These are phyloP conservation scores for Penicillium daleae DNA, from an alignment of 495 filamentous ascomycete genomes.

Conservation along the genomic window DNA sequence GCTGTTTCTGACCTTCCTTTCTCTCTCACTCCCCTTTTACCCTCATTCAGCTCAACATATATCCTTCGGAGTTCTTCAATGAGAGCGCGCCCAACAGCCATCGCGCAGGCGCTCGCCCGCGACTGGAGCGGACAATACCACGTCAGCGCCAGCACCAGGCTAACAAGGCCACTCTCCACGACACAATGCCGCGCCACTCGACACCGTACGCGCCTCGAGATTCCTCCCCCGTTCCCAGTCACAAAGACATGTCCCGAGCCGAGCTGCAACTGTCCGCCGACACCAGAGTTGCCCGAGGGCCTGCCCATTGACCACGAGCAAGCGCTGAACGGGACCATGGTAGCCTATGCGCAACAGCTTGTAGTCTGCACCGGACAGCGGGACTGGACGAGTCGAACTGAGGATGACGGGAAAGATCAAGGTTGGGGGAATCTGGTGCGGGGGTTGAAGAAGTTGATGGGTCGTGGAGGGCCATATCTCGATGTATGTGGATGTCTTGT, in stretches of 20 bases:
- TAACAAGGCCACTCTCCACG: constrained; percentile 31
- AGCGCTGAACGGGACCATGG: constrained; percentile 72
- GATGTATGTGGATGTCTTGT: constrained; percentile 61
- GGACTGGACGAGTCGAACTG: constrained; percentile 77
- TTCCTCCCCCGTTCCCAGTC: constrained; percentile 49
- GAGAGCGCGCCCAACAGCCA: constrained; percentile 11
- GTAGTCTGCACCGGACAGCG: constrained; percentile 76
- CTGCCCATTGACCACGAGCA: constrained; percentile 76
- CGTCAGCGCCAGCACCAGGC: constrained; percentile 6
- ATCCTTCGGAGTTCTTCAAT: neutral
- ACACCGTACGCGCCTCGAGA: constrained; percentile 39
- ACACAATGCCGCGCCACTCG: constrained; percentile 25
- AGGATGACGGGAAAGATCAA: constrained; percentile 58
- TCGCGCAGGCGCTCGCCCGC: constrained; percentile 24
- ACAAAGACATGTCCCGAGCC: constrained; percentile 69
- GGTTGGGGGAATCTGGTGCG: constrained; percentile 65
- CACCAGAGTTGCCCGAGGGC: constrained; percentile 63
- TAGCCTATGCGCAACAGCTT: constrained; percentile 79
- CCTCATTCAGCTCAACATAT: neutral
- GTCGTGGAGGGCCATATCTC: constrained; percentile 64
- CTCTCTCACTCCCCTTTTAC: neutral
- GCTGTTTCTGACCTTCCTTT: neutral
- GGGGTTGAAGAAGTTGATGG: constrained; percentile 68
- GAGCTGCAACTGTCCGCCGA: constrained; percentile 70
- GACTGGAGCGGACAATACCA: constrained; percentile 22